Evolutionary conservation across 169 alveolate species (phyloP).

Genomic region (Cryptosporidium meleagridis): DNA sequence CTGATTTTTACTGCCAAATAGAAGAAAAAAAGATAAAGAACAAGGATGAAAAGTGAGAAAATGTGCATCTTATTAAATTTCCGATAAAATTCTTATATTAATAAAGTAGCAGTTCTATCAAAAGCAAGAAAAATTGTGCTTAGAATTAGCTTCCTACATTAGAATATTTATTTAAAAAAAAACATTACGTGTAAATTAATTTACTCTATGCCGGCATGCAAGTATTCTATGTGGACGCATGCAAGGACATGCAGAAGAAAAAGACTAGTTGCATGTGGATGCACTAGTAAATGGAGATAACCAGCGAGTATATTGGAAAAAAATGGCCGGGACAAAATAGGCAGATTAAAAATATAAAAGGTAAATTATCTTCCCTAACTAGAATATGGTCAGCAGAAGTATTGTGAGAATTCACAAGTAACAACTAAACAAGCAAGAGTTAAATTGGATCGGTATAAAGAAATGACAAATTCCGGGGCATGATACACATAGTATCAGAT

Average conservation of each 20-base stretch:
- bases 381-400: neutral
- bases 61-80: neutral
- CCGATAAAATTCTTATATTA: neutral
- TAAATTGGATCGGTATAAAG: neutral
- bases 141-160: too few species aligned
- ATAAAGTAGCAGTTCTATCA: too few species aligned
- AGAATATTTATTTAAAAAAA: too few species aligned
- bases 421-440: neutral
- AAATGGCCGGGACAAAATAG: neutral
- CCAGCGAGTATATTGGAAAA: neutral
- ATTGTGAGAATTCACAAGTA: neutral
- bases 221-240: neutral
- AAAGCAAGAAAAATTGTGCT: too few species aligned
- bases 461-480: neutral
- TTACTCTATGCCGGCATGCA: neutral
- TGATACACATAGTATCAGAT: too few species aligned
- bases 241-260: neutral
- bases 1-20: neutral
- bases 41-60: neutral
- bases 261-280: neutral
- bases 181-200: neutral
- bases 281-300: neutral
- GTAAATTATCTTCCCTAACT: neutral
- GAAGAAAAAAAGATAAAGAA: too few species aligned
- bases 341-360: neutral